phyloP scores from a whole-genome alignment of 805 yeast species.

The Candida jianshihensis region DNA sequence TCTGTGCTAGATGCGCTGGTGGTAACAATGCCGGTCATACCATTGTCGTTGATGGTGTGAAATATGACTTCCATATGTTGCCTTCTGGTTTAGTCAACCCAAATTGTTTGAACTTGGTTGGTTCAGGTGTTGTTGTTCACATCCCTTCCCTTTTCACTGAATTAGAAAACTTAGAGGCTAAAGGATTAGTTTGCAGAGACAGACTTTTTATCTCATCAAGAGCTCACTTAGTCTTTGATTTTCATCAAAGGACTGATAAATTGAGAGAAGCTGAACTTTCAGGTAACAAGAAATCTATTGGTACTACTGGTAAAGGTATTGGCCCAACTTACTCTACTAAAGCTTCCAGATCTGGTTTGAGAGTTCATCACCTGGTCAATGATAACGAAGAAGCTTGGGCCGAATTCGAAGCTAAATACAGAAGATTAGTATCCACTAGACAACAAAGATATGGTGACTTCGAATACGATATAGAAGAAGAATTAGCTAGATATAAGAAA shows the following conservation, averaged over 20 bases:
- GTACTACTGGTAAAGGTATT: conserved; percentile 98
- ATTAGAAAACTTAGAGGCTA: conserved; percentile 68
- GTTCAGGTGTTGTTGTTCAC: conserved; percentile 95
- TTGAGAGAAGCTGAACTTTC: conserved; percentile 85
- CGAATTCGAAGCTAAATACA: conserved; percentile 74
- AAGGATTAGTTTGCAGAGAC: conserved; percentile 60
- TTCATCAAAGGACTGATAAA: conserved; percentile 96
- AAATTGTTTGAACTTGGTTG: conserved; percentile 81
- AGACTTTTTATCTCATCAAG: conserved; percentile 86
- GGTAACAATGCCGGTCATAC: conserved; percentile 99
- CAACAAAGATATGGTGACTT: conserved; percentile 88
- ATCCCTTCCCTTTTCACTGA: conserved; percentile 90
- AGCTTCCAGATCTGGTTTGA: conserved; percentile 91
- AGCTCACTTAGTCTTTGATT: conserved; percentile 94
- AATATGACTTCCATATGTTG: conserved; percentile 97
- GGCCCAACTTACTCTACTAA: conserved; percentile 98
- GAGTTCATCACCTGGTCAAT: conserved; percentile 92
- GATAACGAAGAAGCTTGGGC: conserved; percentile 90
- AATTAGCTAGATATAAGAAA: conserved; percentile 68
- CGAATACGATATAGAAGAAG: conserved; percentile 78
- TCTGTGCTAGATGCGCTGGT: conserved; percentile 97
- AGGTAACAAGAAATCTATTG: conserved; percentile 70
- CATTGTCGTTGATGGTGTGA: conserved; percentile 80
- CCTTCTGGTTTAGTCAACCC: conserved; percentile 98
- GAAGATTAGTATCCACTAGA: conserved; percentile 74